phyloP scores from a whole-genome alignment of 2,329 filamentous ascomycete genomes.

The Aspergillus neoniger region DNA sequence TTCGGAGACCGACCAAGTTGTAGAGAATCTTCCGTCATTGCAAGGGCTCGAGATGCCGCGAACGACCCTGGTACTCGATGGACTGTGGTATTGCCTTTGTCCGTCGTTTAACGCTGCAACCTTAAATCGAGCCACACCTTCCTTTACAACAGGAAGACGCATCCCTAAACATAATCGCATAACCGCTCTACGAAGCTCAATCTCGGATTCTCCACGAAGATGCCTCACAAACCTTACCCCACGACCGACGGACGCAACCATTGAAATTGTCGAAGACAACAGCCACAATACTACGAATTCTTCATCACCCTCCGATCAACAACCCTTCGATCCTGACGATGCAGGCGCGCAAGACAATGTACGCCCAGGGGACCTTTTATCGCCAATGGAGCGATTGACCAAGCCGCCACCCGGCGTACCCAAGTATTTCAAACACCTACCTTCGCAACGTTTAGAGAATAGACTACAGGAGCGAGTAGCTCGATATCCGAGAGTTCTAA shows the following conservation, averaged over 20 bases:
- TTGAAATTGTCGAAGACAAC: neutral
- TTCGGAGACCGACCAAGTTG: neutral
- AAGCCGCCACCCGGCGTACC: slow-evolving; percentile 20
- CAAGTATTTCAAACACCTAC: slow-evolving; percentile 16
- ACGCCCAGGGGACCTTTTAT: neutral
- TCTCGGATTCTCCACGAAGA: slow-evolving; percentile 21
- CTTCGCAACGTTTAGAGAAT: slow-evolving; percentile 31
- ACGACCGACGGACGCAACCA: neutral
- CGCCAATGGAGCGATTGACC: neutral
- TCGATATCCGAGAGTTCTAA: slow-evolving; percentile 27
- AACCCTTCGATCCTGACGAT: neutral
- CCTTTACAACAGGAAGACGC: slow-evolving; percentile 16
- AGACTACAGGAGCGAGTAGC: slow-evolving; percentile 30
- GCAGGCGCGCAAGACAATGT: neutral
- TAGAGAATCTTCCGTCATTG: slow-evolving; percentile 2
- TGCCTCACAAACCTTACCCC: slow-evolving; percentile 20
- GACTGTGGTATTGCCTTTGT: slow-evolving; percentile 46
- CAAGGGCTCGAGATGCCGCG: slow-evolving; percentile 36
- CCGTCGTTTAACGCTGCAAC: slow-evolving; percentile 34
- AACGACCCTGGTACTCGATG: slow-evolving; percentile 36
- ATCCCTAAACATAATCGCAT: slow-evolving; percentile 8
- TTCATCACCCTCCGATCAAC: neutral
- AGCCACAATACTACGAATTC: too few relatives aligned
- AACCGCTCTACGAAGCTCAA: slow-evolving; percentile 4
- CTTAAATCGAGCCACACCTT: slow-evolving; percentile 19